Evolutionary conservation across 257 asterid genomes (phyloP).

Genomic region (Cinchona pubescens): DNA sequence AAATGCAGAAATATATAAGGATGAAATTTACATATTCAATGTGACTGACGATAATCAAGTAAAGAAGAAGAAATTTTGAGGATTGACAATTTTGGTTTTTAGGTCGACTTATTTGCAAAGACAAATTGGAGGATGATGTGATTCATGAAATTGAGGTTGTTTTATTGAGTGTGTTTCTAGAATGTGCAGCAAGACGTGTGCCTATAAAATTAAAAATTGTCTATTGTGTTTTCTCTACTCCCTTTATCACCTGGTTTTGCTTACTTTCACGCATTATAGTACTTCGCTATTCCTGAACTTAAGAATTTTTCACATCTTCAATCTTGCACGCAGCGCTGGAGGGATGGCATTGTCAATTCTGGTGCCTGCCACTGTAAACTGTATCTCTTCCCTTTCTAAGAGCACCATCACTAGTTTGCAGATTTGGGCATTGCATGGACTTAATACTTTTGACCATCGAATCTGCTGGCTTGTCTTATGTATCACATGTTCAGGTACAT

Average conservation of each 20-base stretch:
- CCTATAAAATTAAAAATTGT: not conserved
- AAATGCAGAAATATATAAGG: too few relatives aligned
- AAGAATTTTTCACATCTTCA: constrained; percentile 28
- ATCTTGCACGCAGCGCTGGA: constrained; percentile 86
- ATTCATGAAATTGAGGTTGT: too few relatives aligned
- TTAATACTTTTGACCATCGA: constrained; percentile 96
- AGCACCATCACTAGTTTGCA: constrained; percentile 68
- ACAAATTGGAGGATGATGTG: too few relatives aligned
- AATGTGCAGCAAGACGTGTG: too few relatives aligned
- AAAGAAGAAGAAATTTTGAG: too few relatives aligned
- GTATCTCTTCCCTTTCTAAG: constrained; percentile 73
- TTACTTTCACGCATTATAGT: not conserved
- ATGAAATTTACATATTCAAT: too few relatives aligned
- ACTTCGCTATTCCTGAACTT: constrained; percentile 12
- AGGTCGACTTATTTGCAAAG: too few relatives aligned
- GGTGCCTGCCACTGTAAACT: constrained; percentile 92
- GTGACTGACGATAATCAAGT: too few relatives aligned
- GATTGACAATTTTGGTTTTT: too few relatives aligned
- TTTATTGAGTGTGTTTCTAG: too few relatives aligned
- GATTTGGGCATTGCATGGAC: constrained; percentile 98
- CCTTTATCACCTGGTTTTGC: not conserved
- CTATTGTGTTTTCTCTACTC: not conserved
- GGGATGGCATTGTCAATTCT: constrained; percentile 98
- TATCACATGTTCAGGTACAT: constrained; percentile 93
- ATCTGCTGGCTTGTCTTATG: constrained; percentile 95